Conservation (phyloP, 345 rosid genomes). For the Dimocarpus longan region DNA sequence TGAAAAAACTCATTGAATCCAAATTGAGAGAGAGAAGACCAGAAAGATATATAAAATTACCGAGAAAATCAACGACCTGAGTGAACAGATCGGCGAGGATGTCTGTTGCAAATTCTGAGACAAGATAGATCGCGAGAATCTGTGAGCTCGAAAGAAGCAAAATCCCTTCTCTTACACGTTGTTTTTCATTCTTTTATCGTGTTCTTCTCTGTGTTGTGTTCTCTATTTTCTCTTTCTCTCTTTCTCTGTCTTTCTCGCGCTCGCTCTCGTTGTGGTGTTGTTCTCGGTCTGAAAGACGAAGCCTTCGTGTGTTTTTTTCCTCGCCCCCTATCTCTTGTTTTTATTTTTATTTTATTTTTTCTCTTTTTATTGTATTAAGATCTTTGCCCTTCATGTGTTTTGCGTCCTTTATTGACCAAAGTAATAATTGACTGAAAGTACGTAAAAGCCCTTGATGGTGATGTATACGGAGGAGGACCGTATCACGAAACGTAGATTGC, state of each 20-base stretch:
- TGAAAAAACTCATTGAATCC: slow-evolving; percentile 15
- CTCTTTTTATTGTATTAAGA: neutral
- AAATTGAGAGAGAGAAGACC: neutral
- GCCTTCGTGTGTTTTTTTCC: slow-evolving; percentile 41
- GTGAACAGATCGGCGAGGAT: slow-evolving; percentile 46
- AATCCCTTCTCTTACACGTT: slow-evolving; percentile 12
- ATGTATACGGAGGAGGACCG: neutral
- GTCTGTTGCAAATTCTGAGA: slow-evolving; percentile 25
- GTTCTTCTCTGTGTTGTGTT: slow-evolving; percentile 8
- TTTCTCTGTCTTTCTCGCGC: neutral
- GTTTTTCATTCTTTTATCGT: slow-evolving; percentile 3
- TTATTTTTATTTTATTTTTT: neutral
- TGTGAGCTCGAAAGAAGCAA: slow-evolving; percentile 32
- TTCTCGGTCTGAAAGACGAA: slow-evolving; percentile 59
- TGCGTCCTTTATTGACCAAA: neutral
- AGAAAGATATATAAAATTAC: slow-evolving; percentile 23
- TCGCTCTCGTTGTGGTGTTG: slow-evolving; percentile 34
- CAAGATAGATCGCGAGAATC: slow-evolving; percentile 46
- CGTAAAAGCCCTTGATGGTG: slow-evolving; percentile 4
- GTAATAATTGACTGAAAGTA: neutral
- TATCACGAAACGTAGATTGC: neutral
- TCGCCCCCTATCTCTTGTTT: neutral
- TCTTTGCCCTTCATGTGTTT: slow-evolving; percentile 13
- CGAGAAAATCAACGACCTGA: slow-evolving; percentile 23
- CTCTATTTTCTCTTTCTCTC: neutral